Base-by-base conservation (phyloP, 2,329 filamentous ascomycete species). In the Cercospora berteroae region DNA sequence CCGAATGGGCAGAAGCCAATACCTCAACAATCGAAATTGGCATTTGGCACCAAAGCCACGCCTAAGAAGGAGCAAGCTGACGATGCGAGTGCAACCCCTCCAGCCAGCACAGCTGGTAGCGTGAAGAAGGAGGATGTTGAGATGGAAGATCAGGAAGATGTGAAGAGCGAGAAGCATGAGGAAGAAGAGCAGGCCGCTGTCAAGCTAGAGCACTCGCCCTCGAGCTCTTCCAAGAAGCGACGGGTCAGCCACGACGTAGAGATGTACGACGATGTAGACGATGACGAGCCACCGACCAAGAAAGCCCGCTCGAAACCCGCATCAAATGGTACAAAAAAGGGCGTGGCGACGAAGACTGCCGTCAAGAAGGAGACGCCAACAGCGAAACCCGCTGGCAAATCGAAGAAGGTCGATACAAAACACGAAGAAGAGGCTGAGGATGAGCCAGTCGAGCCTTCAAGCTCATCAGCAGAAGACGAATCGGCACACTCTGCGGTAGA, bases 11-110 rank as follows among this genome's bases (percentile, higher is more conserved):
- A 84, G 5, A 86, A 85, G 72, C 79, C 85, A 0, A 82, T 86
- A 18, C 84, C 86, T 42, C 90, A 93, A 77, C 93, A 97, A 79
- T 90, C 91, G 1, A 95, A 89, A 73, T 82, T 96, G 44, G 86
- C 90, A 0, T 96, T 96, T 76, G 88, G 88, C 13, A 75, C 77
- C 6, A 79, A 77, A 48, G 58, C 74, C 18, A 68, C 73, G 18
- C 18, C 64, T 1, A 72, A 71, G 59, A 42, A 66, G 9, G 72
- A 75, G 42, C 64, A 73, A 27, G 68, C 63, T 18, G 62, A 67
- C 12, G 67, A 61, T 16, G 64, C 64, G 33, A 57, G n/a, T 42
- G 69, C 65, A 25, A 20, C 67, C 5, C 48, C 65, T 10, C 31
- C 64, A 6, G 68, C 70, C 72, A 57, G 77, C 74, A 64, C 58